Conservation (phyloP, 2,329 filamentous ascomycete genomes). For the Fusarium sambucinum region DNA sequence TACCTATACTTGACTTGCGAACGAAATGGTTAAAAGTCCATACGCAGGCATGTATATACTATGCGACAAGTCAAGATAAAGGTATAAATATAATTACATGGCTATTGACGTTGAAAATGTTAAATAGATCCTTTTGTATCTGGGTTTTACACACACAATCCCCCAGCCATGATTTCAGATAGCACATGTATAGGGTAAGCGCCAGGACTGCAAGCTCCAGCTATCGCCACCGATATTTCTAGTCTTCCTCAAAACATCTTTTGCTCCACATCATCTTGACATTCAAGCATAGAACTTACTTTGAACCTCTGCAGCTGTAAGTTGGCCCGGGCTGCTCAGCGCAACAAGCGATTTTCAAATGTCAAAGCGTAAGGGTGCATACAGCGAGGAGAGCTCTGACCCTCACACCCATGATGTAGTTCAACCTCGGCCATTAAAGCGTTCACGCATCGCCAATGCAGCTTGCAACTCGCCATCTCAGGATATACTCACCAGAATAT, state of each 20-base stretch:
- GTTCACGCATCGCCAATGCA: slow-evolving; percentile 33
- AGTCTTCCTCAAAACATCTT: slow-evolving; percentile 10
- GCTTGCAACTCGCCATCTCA: slow-evolving; percentile 27
- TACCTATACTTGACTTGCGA: neutral
- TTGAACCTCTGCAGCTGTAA: neutral
- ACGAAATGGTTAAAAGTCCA: neutral
- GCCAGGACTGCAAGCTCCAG: slow-evolving; percentile 1
- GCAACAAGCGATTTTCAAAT: slow-evolving; percentile 24
- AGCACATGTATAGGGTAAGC: slow-evolving; percentile 39
- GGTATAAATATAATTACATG: neutral
- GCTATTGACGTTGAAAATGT: neutral
- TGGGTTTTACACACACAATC: neutral
- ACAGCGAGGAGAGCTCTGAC: slow-evolving; percentile 17
- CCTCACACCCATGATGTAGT: neutral
- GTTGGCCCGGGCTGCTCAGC: slow-evolving; percentile 32
- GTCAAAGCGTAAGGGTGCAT: slow-evolving; percentile 45
- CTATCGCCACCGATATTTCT: slow-evolving; percentile 47
- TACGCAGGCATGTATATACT: neutral
- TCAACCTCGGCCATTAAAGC: slow-evolving; percentile 40
- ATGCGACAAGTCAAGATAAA: neutral
- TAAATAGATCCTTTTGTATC: neutral
- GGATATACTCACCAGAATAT: slow-evolving; percentile 79
- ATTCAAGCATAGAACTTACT: neutral
- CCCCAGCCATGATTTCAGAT: neutral
- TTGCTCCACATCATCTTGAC: neutral